phyloP scores from a whole-genome alignment of 1,139 yeast species.

The Suhomyces coccinellae region DNA sequence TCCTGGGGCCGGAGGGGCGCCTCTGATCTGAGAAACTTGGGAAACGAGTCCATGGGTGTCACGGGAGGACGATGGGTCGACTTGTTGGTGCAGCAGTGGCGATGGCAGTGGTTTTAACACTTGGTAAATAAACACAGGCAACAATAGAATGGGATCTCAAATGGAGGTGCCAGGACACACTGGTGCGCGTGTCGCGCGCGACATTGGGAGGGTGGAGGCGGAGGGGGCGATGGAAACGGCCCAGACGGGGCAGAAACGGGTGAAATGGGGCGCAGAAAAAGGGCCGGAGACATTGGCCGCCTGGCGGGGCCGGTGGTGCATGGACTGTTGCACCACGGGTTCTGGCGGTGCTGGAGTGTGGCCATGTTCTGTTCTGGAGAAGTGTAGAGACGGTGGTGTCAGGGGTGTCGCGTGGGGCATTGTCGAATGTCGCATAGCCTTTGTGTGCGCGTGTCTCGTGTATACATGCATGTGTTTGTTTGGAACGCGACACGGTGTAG shows the following conservation, averaged over 20 bases:
- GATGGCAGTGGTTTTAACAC: neutral
- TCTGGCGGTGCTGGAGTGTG: too few species aligned
- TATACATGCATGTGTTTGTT: conserved; percentile 1
- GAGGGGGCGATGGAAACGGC: too few species aligned
- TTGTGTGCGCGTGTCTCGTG: neutral
- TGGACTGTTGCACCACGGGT: too few species aligned
- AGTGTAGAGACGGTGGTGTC: too few species aligned
- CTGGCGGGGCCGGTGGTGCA: too few species aligned
- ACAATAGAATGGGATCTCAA: neutral
- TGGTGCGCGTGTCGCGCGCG: neutral
- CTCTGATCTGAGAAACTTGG: conserved; percentile 31
- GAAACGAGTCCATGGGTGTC: conserved; percentile 24
- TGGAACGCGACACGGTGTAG: conserved; percentile 2
- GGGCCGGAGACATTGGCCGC: neutral
- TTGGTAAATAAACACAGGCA: conserved; percentile 4
- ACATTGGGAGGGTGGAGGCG: neutral
- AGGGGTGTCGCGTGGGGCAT: neutral
- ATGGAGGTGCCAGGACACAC: neutral
- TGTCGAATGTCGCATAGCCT: neutral
- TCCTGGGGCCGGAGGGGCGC: conserved; percentile 35
- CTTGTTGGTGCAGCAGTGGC: neutral
- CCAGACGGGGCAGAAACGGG: too few species aligned
- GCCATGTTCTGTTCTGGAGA: too few species aligned
- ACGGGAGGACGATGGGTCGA: neutral
- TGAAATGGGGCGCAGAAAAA: neutral